Conservation (phyloP, 495 filamentous ascomycete genomes). For the Xylaria bambusicola region DNA sequence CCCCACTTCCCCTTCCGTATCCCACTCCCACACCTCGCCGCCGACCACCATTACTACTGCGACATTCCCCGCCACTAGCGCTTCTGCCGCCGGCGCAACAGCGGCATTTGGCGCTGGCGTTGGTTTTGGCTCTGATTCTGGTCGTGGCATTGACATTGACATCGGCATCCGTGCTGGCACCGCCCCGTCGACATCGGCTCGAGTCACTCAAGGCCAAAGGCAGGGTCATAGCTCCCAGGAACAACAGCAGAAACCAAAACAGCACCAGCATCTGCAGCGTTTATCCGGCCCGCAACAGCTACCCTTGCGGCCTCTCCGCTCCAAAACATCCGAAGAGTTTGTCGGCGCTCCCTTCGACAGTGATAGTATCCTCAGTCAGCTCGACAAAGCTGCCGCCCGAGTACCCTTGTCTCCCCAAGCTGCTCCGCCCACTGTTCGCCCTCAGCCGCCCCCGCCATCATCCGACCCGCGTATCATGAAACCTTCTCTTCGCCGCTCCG, state of each 20-base stretch:
- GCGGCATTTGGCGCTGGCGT: conserved; percentile 21
- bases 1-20: conserved; percentile 29
- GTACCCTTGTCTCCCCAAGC: conserved; percentile 39
- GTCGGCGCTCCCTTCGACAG: conserved; percentile 70
- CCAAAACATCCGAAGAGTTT: conserved; percentile 69
- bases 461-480: conserved; percentile 58
- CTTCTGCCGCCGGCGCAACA: conserved; percentile 25
- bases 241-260: background rate
- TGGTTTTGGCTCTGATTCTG: conserved; percentile 27
- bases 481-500: conserved; percentile 72
- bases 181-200: conserved; percentile 44
- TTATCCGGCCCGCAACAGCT: conserved; percentile 32
- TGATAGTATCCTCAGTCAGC: conserved; percentile 67
- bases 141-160: conserved; percentile 15
- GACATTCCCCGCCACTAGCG: conserved; percentile 21
- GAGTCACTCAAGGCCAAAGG: conserved; percentile 18
- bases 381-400: conserved; percentile 63
- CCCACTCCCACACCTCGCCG: conserved; percentile 14
- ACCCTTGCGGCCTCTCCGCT: conserved; percentile 54
- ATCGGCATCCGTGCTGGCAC: conserved; percentile 32
- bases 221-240: background rate
- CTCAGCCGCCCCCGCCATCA: conserved; percentile 55
- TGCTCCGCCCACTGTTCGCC: conserved; percentile 35
- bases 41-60: conserved; percentile 9
- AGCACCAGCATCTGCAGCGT: conserved; percentile 20